These are phyloP conservation scores for Diaporthe eres DNA, from an alignment of 2,329 filamentous ascomycete species.

Conservation along the genomic window DNA sequence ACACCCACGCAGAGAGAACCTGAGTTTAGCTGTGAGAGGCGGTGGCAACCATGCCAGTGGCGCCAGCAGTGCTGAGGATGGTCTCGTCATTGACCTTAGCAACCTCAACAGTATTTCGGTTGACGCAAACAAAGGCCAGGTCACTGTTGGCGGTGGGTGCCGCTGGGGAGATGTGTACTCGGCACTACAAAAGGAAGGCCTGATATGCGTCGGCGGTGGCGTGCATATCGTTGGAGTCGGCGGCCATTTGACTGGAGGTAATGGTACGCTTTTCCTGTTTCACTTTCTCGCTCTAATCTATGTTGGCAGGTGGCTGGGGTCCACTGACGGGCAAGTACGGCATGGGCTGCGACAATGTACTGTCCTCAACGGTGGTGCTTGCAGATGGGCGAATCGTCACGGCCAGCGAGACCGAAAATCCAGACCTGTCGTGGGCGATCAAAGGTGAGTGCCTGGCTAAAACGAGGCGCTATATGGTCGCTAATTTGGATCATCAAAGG, in stretches of 20 bases:
- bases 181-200: background rate
- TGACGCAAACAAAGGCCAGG: background rate
- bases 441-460: background rate
- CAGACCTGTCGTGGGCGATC: background rate
- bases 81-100: background rate
- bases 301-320: background rate
- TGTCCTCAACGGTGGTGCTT: background rate
- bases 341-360: background rate
- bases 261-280: accelerated
- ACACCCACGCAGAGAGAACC: background rate
- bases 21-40: background rate
- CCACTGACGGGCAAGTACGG: background rate
- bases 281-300: background rate
- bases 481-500: background rate
- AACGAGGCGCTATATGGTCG: accelerated
- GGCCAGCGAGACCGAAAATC: background rate
- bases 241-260: background rate
- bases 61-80: slow-evolving; percentile 1
- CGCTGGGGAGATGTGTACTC: slow-evolving; percentile 2
- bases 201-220: background rate
- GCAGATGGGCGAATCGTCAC: background rate
- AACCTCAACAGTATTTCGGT: background rate
- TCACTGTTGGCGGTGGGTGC: background rate
- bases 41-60: background rate
- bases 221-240: background rate